Conservation (phyloP, 345 rosid genomes). For the Salix udensis region DNA sequence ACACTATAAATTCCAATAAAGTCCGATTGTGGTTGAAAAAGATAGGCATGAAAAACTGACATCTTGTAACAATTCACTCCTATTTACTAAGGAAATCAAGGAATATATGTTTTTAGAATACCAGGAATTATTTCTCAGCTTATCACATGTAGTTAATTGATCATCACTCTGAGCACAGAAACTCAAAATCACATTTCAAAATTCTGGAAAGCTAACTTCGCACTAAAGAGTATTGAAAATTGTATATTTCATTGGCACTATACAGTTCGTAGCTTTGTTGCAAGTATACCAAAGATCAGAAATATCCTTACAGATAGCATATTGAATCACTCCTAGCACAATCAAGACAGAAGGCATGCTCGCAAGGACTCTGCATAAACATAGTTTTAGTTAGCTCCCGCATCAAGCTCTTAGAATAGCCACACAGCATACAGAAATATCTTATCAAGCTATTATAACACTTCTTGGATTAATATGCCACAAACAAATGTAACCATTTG, state of each 20-base stretch:
- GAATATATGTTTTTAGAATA: neutral
- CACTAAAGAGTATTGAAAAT: neutral
- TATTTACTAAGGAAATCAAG: neutral
- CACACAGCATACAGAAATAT: neutral
- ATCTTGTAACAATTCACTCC: neutral
- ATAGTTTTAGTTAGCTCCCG: no score
- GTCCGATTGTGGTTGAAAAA: no score
- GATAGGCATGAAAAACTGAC: neutral
- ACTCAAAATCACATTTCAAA: neutral
- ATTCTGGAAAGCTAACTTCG: neutral
- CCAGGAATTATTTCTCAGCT: neutral
- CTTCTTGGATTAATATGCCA: neutral
- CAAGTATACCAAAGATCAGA: constrained; percentile 12
- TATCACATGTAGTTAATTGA: neutral
- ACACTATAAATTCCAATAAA: neutral
- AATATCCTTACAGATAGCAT: constrained; percentile 77
- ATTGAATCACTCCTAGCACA: constrained; percentile 95
- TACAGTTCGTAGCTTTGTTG: neutral
- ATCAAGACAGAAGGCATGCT: constrained; percentile 88
- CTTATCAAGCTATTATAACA: neutral
- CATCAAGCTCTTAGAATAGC: neutral
- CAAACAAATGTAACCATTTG: neutral
- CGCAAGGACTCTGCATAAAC: constrained; percentile 80
- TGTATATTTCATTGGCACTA: neutral
- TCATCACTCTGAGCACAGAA: neutral